Conservation (phyloP, 2,329 filamentous ascomycete genomes). For the Thelonectria blattea region DNA sequence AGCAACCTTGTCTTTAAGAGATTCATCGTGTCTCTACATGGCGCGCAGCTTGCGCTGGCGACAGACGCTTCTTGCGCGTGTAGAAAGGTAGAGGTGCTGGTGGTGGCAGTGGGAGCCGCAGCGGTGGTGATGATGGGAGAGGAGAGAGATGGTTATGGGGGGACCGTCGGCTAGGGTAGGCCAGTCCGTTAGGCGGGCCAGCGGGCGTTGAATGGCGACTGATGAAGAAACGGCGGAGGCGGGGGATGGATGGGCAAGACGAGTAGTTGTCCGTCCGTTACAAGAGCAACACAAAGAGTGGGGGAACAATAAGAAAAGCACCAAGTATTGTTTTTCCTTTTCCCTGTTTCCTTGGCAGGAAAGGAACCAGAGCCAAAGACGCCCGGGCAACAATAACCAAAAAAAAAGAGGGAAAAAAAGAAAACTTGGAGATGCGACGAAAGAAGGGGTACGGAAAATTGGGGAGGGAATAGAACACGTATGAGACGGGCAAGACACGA, state of each 20-base stretch:
- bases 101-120: not conserved
- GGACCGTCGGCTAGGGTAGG: not conserved
- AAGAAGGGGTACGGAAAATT: not conserved
- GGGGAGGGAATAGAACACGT: conserved; percentile 5
- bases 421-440: not conserved
- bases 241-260: conserved; percentile 8
- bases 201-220: conserved; percentile 3
- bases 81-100: not conserved
- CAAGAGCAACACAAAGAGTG: conserved; percentile 12
- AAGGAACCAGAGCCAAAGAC: conserved; percentile 1
- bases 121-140: conserved; percentile 8
- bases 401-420: not conserved
- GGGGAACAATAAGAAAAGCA: not conserved
- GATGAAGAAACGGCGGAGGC: conserved; percentile 4
- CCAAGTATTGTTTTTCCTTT: not conserved
- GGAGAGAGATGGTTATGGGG: conserved; percentile 12
- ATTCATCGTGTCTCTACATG: conserved; percentile 49
- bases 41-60: conserved; percentile 41
- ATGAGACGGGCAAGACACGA: not conserved
- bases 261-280: not conserved
- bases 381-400: not conserved
- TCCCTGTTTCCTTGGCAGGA: not conserved
- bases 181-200: conserved; percentile 6
- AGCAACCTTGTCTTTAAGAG: conserved; percentile 53
- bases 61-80: conserved; percentile 15